phyloP scores from a whole-genome alignment of 2,329 filamentous ascomycete genomes.

The Dendrostoma leiphaemia region DNA sequence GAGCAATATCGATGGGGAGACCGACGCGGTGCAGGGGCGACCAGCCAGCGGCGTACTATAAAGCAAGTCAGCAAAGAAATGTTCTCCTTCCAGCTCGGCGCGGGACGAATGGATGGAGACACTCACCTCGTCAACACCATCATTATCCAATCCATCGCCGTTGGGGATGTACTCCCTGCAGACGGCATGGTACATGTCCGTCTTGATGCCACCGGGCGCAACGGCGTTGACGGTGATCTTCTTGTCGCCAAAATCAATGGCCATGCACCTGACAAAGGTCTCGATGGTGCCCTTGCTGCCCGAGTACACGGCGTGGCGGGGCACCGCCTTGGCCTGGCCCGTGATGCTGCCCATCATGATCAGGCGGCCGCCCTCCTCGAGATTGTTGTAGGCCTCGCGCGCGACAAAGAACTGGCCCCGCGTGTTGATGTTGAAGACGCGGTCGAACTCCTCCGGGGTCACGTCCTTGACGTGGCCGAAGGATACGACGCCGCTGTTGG shows the following conservation, averaged over 20 bases:
- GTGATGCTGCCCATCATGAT: slow-evolving; percentile 75
- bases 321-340: slow-evolving; percentile 63
- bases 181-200: slow-evolving; percentile 63
- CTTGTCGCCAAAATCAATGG: slow-evolving; percentile 64
- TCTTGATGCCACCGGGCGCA: slow-evolving; percentile 63
- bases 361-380: slow-evolving; percentile 66
- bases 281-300: slow-evolving; percentile 75
- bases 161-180: slow-evolving; percentile 61
- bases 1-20: slow-evolving; percentile 66
- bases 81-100: too few relatives aligned
- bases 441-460: slow-evolving; percentile 68
- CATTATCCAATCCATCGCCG: slow-evolving; percentile 53
- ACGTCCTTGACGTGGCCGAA: slow-evolving; percentile 70
- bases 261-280: slow-evolving; percentile 73
- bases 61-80: neutral
- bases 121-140: slow-evolving; percentile 53
- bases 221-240: slow-evolving; percentile 65
- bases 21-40: slow-evolving; percentile 64
- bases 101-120: neutral
- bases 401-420: slow-evolving; percentile 72
- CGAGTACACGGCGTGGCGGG: slow-evolving; percentile 71
- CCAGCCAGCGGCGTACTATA: slow-evolving; percentile 60
- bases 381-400: slow-evolving; percentile 66
- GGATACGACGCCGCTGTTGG: slow-evolving; percentile 66
- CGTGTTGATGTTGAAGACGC: slow-evolving; percentile 67